These are phyloP conservation scores for Pseudopediastrum boryanum DNA, from an alignment of 139 green algal genomes.

Conservation along the genomic window DNA sequence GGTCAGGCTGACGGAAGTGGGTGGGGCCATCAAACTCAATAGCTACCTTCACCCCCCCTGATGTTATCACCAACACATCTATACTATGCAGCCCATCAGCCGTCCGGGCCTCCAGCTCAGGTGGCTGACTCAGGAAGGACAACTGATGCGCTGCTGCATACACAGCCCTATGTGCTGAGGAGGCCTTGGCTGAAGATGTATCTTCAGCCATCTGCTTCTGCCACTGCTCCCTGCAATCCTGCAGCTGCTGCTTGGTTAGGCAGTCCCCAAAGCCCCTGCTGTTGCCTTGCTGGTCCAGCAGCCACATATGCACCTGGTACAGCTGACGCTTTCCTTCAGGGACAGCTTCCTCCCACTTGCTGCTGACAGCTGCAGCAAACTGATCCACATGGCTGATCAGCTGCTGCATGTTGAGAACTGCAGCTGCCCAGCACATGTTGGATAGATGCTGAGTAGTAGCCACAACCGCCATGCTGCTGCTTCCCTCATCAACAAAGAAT, in stretches of 20 bases:
- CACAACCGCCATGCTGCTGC: background rate
- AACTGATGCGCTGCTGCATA: background rate
- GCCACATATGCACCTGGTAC: constrained; percentile 22
- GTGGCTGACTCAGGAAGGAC: background rate
- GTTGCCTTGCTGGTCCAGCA: constrained; percentile 13
- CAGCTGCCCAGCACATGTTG: background rate
- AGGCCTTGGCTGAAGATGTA: background rate
- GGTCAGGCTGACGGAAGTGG: constrained; percentile 16
- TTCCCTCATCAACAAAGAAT: background rate
- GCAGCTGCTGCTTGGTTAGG: constrained; percentile 19
- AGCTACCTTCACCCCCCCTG: background rate
- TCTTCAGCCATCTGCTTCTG: no score
- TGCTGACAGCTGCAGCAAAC: background rate
- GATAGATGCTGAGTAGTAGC: background rate
- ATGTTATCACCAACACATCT: constrained; percentile 8
- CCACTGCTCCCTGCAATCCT: constrained; percentile 16
- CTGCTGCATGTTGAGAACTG: background rate
- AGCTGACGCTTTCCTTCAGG: background rate
- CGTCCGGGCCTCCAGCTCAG: background rate
- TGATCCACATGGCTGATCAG: no score
- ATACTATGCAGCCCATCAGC: background rate
- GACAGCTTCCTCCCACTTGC: background rate
- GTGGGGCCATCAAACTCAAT: constrained; percentile 10
- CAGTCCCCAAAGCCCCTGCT: background rate
- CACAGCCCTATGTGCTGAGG: no score